phyloP scores from a whole-genome alignment of 169 alveolate genomes.

The Plasmodium ovale region DNA sequence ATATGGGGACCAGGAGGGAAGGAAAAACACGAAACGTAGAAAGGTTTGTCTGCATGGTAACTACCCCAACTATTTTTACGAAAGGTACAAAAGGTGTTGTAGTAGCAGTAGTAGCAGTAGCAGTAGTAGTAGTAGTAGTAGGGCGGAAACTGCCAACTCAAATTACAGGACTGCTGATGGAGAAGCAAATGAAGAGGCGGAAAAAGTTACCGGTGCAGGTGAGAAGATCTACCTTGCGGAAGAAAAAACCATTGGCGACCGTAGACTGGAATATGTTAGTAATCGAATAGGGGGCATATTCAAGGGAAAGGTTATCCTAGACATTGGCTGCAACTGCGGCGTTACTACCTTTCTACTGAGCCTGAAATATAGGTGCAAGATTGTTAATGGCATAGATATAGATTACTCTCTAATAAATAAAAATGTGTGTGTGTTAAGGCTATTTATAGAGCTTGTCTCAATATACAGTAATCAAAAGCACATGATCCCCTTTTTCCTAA shows the following conservation, averaged over 20 bases:
- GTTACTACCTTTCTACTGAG: constrained; percentile 40
- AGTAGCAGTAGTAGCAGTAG: background rate
- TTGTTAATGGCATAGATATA: constrained; percentile 67
- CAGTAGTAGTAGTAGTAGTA: background rate
- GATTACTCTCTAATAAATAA: constrained; percentile 29
- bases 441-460: constrained; percentile 43
- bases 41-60: constrained; percentile 29
- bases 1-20: background rate
- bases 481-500: constrained; percentile 30
- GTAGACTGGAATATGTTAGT: constrained; percentile 34
- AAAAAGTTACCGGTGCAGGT: background rate
- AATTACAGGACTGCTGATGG: too few species aligned
- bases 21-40: background rate
- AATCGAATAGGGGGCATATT: constrained; percentile 29
- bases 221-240: background rate
- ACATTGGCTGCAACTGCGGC: constrained; percentile 66
- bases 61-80: constrained; percentile 35
- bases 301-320: constrained; percentile 30
- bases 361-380: constrained; percentile 37
- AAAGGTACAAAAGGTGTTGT: constrained; percentile 8
- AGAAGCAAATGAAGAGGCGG: background rate
- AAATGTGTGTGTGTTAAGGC: constrained; percentile 18
- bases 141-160: too few species aligned
- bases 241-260: constrained; percentile 13
- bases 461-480: constrained; percentile 43